Percentiles rank a stretch among this genome's conserved stretches.
These are phyloP conservation scores for Quercus tomentella DNA, from an alignment of 331 rosid genomes.

Conservation along the genomic window DNA sequence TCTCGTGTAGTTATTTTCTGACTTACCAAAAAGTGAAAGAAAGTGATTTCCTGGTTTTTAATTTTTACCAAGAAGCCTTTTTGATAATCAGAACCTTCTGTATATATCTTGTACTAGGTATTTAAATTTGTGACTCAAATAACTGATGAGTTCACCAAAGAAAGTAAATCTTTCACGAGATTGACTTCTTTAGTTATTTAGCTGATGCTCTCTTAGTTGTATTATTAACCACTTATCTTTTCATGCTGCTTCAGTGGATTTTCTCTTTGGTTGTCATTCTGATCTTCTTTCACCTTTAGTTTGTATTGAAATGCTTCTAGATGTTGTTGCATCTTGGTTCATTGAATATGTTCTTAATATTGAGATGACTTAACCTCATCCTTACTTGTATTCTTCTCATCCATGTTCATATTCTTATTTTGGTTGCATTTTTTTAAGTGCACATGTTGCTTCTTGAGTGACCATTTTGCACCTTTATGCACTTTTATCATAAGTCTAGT, in stretches of 20 bases:
- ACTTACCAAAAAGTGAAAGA: background rate
- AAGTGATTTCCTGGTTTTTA: background rate
- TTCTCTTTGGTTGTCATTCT: background rate
- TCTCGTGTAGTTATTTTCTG: slow-evolving; percentile 10
- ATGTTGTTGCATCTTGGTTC: too few relatives aligned
- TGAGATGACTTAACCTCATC: too few relatives aligned
- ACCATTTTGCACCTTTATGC: too few relatives aligned
- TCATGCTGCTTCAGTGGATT: background rate
- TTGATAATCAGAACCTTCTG: background rate
- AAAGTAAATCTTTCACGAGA: background rate
- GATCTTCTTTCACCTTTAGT: background rate
- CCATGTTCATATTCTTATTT: too few relatives aligned
- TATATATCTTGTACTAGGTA: background rate
- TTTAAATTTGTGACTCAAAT: background rate
- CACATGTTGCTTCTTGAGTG: too few relatives aligned
- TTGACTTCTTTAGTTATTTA: background rate
- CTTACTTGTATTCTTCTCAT: too few relatives aligned
- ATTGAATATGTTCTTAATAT: too few relatives aligned
- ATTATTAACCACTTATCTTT: background rate
- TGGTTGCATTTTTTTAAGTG: too few relatives aligned
- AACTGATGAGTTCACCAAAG: background rate
- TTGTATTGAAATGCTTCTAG: background rate
- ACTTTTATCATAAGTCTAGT: background rate
- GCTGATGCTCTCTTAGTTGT: background rate
- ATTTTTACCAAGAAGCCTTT: background rate